Evolutionary conservation across 139 green algal genomes (phyloP).

Genomic region (Helicosporidium sp.): DNA sequence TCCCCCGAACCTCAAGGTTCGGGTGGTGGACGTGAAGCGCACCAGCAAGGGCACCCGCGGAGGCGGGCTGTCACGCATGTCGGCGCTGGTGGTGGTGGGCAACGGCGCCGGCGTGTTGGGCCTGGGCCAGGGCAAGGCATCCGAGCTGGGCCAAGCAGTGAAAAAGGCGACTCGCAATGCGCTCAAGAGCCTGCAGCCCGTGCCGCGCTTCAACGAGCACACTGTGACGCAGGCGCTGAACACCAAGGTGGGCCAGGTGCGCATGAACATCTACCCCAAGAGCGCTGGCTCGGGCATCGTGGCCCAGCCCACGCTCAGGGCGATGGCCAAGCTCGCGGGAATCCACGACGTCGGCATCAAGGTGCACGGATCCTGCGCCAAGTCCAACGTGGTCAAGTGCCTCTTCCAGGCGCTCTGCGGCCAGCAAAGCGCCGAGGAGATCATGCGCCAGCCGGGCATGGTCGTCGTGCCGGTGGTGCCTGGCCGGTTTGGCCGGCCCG

Average conservation of each 20-base stretch:
- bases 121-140: conserved; percentile 21
- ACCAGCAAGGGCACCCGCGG: conserved; percentile 21
- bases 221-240: conserved; percentile 13
- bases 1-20: conserved; percentile 2
- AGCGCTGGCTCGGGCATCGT: conserved; percentile 12
- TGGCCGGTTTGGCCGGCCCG: conserved; percentile 9
- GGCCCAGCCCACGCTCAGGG: conserved; percentile 6
- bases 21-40: conserved; percentile 20
- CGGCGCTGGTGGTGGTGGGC: conserved; percentile 21
- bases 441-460: neutral
- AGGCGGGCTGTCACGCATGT: conserved; percentile 16
- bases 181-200: conserved; percentile 15
- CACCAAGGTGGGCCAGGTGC: conserved; percentile 17
- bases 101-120: conserved; percentile 24
- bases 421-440: conserved; percentile 12
- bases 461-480: conserved; percentile 9
- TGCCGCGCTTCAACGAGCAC: conserved; percentile 18
- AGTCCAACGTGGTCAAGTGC: conserved; percentile 12
- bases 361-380: conserved; percentile 16
- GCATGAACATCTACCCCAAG: conserved; percentile 21
- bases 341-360: conserved; percentile 23
- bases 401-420: conserved; percentile 18
- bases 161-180: conserved; percentile 14
- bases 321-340: conserved; percentile 21
- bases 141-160: conserved; percentile 13